Evolutionary conservation across 306 rosid genomes (phyloP).

Genomic region (Rosa chinensis): DNA sequence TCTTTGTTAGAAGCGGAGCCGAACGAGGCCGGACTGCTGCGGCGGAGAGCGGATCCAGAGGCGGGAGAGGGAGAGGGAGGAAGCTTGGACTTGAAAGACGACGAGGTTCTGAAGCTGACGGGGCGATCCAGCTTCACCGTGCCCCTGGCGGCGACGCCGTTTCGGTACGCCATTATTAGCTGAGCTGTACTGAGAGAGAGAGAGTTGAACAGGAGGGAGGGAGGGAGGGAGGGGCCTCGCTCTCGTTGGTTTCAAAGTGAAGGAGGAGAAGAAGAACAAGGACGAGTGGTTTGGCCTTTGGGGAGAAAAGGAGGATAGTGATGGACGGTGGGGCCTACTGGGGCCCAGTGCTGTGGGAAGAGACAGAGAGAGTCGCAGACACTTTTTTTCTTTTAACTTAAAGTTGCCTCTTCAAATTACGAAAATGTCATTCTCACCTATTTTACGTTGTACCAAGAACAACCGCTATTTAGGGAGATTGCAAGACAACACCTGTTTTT

Average conservation of each 20-base stretch:
- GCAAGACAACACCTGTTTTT: neutral
- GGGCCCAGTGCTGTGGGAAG: neutral
- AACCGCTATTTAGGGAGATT: neutral
- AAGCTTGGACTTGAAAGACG: conserved; percentile 46
- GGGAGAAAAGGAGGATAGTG: neutral
- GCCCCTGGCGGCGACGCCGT: conserved; percentile 30
- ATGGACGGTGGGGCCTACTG: conserved; percentile 5
- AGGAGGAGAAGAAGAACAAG: neutral
- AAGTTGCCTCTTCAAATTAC: neutral
- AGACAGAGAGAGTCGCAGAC: conserved; percentile 25
- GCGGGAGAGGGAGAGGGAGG: conserved; percentile 33
- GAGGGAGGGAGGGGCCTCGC: neutral
- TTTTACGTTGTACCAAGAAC: neutral
- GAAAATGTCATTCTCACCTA: neutral
- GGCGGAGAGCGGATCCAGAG: conserved; percentile 45
- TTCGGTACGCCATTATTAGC: conserved; percentile 31
- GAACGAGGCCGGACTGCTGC: conserved; percentile 37
- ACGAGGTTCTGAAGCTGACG: conserved; percentile 32
- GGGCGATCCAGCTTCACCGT: conserved; percentile 48
- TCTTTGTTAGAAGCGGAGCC: conserved; percentile 25
- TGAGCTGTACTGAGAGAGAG: neutral
- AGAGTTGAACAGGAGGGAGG: neutral
- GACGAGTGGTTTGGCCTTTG: neutral
- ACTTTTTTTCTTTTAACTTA: too few species aligned
- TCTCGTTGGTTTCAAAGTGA: conserved; percentile 20